phyloP scores from a whole-genome alignment of 2,329 filamentous ascomycete genomes.

The Blastomyces percursus region DNA sequence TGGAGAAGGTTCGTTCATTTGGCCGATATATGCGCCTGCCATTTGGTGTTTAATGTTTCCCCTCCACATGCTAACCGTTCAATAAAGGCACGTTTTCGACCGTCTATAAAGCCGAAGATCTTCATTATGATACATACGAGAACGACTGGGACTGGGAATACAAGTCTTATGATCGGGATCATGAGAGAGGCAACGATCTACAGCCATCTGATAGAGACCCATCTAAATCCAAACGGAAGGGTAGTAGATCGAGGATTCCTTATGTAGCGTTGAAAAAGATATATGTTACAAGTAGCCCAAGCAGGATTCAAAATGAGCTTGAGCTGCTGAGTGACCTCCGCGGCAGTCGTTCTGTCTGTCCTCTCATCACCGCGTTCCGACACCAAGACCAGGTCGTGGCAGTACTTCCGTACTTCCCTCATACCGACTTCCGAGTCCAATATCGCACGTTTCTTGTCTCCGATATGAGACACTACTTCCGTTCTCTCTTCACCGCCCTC shows the following conservation, averaged over 20 bases:
- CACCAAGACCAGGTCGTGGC: slow-evolving; percentile 90
- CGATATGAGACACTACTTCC: slow-evolving; percentile 84
- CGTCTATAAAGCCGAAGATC: slow-evolving; percentile 95
- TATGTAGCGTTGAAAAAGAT: slow-evolving; percentile 99
- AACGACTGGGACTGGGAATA: slow-evolving; percentile 76
- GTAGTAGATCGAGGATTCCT: slow-evolving; percentile 47
- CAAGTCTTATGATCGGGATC: slow-evolving; percentile 34
- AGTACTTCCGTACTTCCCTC: slow-evolving; percentile 87
- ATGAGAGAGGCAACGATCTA: slow-evolving; percentile 15
- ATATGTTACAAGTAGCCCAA: slow-evolving; percentile 91
- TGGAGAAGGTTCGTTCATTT: slow-evolving; percentile 62
- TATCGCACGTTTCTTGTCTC: slow-evolving; percentile 78
- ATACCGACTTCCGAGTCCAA: slow-evolving; percentile 83
- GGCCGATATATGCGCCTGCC: neutral
- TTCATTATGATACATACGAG: slow-evolving; percentile 69
- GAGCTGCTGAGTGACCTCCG: slow-evolving; percentile 83
- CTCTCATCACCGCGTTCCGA: slow-evolving; percentile 93
- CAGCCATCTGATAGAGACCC: slow-evolving; percentile 15
- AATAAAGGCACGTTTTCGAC: slow-evolving; percentile 84
- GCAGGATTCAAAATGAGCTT: slow-evolving; percentile 89
- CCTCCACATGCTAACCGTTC: slow-evolving; percentile 7
- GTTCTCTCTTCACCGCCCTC: slow-evolving; percentile 76
- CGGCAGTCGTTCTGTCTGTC: slow-evolving; percentile 75
- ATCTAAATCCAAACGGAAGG: slow-evolving; percentile 16
- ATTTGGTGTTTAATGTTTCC: neutral